Evolutionary conservation across 495 filamentous ascomycete genomes (phyloP).

Genomic region (Aspergillus funiculosus): DNA sequence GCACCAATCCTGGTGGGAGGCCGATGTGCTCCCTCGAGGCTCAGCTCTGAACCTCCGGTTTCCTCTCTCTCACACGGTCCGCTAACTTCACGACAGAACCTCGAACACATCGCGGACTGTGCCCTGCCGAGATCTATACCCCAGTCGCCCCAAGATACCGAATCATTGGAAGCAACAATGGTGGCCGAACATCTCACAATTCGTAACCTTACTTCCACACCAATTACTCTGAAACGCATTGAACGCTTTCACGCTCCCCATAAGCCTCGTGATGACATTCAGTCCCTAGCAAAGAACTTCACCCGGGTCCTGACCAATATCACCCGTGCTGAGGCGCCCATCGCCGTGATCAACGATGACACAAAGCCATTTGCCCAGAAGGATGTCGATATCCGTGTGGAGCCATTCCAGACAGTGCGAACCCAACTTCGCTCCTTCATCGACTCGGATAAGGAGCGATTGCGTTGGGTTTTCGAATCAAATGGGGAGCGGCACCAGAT

Average conservation of each 20-base stretch:
- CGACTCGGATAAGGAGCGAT: conserved; percentile 43
- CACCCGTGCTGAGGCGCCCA: conserved; percentile 33
- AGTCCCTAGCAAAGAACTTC: conserved; percentile 45
- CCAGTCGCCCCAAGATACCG: background rate
- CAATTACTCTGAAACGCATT: conserved; percentile 65
- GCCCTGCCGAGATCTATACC: background rate
- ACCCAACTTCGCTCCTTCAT: conserved; percentile 50
- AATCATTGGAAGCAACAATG: conserved; percentile 23
- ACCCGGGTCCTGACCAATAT: conserved; percentile 43
- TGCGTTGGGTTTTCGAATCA: conserved; percentile 58
- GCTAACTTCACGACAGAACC: too few relatives aligned
- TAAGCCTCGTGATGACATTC: conserved; percentile 41
- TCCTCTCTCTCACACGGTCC: background rate
- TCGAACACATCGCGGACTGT: too few relatives aligned
- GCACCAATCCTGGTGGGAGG: conserved; percentile 7
- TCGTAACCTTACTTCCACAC: conserved; percentile 77
- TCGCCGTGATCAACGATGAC: conserved; percentile 44
- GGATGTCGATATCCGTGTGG: conserved; percentile 51
- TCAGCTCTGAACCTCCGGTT: background rate
- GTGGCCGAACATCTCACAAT: conserved; percentile 57
- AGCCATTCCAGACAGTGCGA: conserved; percentile 50
- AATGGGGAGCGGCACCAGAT: conserved; percentile 57
- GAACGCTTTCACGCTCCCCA: conserved; percentile 61
- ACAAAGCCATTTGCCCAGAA: conserved; percentile 50
- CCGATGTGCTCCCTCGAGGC: conserved; percentile 4